These are phyloP conservation scores for Gentiana straminea DNA, from an alignment of 257 asterid species.

Conservation along the genomic window DNA sequence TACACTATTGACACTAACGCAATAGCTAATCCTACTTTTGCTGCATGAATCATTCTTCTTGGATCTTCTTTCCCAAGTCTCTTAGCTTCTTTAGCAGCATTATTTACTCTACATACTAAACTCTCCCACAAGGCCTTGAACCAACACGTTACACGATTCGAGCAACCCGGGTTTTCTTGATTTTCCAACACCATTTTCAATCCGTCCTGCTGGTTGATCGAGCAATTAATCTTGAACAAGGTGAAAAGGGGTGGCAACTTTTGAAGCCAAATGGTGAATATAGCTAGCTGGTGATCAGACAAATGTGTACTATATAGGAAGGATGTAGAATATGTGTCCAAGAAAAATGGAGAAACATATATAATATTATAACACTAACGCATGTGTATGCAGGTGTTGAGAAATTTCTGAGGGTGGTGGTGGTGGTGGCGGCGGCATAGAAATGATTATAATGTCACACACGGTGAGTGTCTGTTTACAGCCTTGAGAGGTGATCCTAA, in stretches of 20 bases:
- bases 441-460: neutral
- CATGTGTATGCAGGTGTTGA: neutral
- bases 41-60: constrained; percentile 23
- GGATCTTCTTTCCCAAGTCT: constrained; percentile 23
- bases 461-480: constrained; percentile 3
- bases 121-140: constrained; percentile 12
- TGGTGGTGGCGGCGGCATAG: too few species aligned
- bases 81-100: constrained; percentile 14
- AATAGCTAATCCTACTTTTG: constrained; percentile 52
- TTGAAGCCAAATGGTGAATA: neutral
- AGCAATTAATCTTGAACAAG: neutral
- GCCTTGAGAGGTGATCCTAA: neutral
- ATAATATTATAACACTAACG: neutral
- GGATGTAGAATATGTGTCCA: neutral
- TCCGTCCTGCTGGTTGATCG: too few species aligned
- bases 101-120: constrained; percentile 8
- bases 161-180: constrained; percentile 10
- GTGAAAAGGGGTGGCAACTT: neutral
- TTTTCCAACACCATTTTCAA: constrained; percentile 23
- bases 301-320: neutral
- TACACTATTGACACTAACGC: constrained; percentile 39
- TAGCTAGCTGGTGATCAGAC: neutral
- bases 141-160: neutral
- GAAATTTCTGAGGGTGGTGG: neutral
- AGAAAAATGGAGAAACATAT: neutral